phyloP scores from a whole-genome alignment of 1,284 basidiomycete genomes.

The Ustilago esculenta region DNA sequence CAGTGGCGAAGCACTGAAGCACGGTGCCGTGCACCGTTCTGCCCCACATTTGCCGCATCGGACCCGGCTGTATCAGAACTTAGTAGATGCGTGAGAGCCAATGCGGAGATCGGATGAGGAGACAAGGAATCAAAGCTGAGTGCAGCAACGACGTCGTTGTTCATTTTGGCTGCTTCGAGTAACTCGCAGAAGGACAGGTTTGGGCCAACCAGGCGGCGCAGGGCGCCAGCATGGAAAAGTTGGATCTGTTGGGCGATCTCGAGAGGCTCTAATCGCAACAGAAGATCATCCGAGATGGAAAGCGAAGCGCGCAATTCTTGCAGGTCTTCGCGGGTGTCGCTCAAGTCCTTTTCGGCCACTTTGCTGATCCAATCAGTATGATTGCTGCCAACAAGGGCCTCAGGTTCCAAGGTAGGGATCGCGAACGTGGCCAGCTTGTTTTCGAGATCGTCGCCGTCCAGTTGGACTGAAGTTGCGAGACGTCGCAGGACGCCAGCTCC shows the following conservation, averaged over 20 bases:
- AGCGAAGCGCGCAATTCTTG: slow-evolving; percentile 27
- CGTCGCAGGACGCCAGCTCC: not conserved
- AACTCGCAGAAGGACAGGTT: slow-evolving; percentile 31
- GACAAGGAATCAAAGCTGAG: slow-evolving; percentile 59
- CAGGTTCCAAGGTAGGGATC: slow-evolving; percentile 3
- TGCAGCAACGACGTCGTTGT: slow-evolving; percentile 15
- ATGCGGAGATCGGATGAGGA: slow-evolving; percentile 59
- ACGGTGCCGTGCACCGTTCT: slow-evolving; percentile 45
- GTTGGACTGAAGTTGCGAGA: slow-evolving; percentile 5
- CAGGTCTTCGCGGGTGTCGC: slow-evolving; percentile 22
- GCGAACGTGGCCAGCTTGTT: slow-evolving; percentile 1
- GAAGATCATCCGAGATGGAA: slow-evolving; percentile 30
- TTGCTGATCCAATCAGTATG: slow-evolving; percentile 31
- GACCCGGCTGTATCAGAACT: slow-evolving; percentile 4
- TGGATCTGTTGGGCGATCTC: slow-evolving; percentile 66
- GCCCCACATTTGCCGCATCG: slow-evolving; percentile 25
- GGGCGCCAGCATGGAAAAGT: slow-evolving; percentile 53
- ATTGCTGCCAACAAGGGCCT: not conserved
- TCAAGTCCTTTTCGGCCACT: slow-evolving; percentile 18
- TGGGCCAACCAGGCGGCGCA: slow-evolving; percentile 24
- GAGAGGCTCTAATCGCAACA: slow-evolving; percentile 54
- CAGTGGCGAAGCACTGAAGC: slow-evolving; percentile 62
- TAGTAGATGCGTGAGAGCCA: slow-evolving; percentile 60
- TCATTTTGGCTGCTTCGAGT: slow-evolving; percentile 7
- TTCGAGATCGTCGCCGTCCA: slow-evolving; percentile 8